These are phyloP conservation scores for Colletotrichum australisinense DNA, from an alignment of 2,329 filamentous ascomycete genomes.

Conservation along the genomic window DNA sequence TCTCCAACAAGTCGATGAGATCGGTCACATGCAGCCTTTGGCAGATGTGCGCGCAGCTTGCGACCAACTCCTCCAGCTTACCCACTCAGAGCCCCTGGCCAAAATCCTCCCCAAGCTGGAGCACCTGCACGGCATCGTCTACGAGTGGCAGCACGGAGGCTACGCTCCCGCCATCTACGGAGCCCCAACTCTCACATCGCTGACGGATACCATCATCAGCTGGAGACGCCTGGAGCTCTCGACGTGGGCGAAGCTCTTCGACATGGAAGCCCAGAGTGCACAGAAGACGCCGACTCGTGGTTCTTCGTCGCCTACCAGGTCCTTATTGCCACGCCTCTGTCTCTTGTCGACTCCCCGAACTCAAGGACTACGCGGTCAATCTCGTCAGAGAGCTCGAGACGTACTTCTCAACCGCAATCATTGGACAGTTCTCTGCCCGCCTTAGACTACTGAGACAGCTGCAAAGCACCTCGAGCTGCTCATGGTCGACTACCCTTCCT, in stretches of 20 bases:
- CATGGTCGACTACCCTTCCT: slow-evolving; percentile 65
- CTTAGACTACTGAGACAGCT: slow-evolving; percentile 76
- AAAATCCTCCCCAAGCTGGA: slow-evolving; percentile 89
- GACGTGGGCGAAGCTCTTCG: slow-evolving; percentile 90
- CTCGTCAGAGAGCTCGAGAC: slow-evolving; percentile 81
- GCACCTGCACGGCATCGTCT: slow-evolving; percentile 84
- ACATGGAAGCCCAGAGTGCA: slow-evolving; percentile 81
- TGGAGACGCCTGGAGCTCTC: slow-evolving; percentile 93
- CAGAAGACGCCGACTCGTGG: slow-evolving; percentile 86
- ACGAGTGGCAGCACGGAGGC: slow-evolving; percentile 91
- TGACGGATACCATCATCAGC: slow-evolving; percentile 84
- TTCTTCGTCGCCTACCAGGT: slow-evolving; percentile 97
- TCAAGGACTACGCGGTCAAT: slow-evolving; percentile 73
- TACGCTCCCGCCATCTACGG: slow-evolving; percentile 87
- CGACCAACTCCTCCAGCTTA: slow-evolving; percentile 78
- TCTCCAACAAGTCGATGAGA: slow-evolving; percentile 74
- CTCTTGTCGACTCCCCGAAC: slow-evolving; percentile 69
- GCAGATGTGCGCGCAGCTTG: slow-evolving; percentile 82
- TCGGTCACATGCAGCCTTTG: slow-evolving; percentile 79
- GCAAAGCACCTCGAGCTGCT: slow-evolving; percentile 73
- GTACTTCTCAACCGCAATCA: slow-evolving; percentile 82
- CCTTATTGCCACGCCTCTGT: slow-evolving; percentile 80
- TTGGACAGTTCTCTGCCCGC: slow-evolving; percentile 84
- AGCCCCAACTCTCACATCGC: slow-evolving; percentile 73
- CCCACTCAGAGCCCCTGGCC: slow-evolving; percentile 85